These are phyloP conservation scores for Hypomyces perniciosus DNA, from an alignment of 2,329 filamentous ascomycete genomes.

Conservation along the genomic window DNA sequence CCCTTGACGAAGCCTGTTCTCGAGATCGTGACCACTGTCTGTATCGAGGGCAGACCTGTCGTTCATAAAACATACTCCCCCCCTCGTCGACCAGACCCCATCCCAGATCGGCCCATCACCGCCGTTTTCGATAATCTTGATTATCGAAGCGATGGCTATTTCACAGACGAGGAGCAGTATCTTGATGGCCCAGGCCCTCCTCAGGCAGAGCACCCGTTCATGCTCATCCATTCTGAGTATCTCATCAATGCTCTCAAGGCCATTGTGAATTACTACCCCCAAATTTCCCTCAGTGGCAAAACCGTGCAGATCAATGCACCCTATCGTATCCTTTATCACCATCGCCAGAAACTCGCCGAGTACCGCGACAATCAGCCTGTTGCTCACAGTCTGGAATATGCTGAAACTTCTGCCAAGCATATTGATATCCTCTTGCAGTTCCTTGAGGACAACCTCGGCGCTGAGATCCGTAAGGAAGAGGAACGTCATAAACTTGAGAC, in stretches of 20 bases:
- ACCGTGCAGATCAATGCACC: conserved; percentile 37
- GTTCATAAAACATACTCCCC: conserved; percentile 4
- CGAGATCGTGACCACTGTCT: conserved; percentile 39
- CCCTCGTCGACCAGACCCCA: conserved; percentile 9
- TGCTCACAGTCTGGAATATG: conserved; percentile 36
- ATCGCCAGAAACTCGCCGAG: conserved; percentile 34
- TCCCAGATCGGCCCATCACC: conserved; percentile 24
- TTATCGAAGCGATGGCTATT: conserved; percentile 22
- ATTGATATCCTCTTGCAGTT: conserved; percentile 41
- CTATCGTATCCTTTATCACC: conserved; percentile 43
- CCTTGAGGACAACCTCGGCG: conserved; percentile 33
- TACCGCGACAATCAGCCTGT: conserved; percentile 38
- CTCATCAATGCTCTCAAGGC: conserved; percentile 43
- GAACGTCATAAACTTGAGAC: conserved; percentile 30
- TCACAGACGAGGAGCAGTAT: conserved; percentile 20
- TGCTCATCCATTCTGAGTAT: conserved; percentile 39
- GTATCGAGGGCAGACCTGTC: conserved; percentile 15
- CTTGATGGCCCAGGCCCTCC: conserved; percentile 19
- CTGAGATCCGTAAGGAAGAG: conserved; percentile 35
- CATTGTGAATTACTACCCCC: conserved; percentile 43
- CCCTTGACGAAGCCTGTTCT: conserved; percentile 29
- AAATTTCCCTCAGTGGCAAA: conserved; percentile 31
- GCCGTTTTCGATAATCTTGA: conserved; percentile 21
- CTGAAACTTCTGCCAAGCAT: conserved; percentile 34
- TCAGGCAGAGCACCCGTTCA: conserved; percentile 29